Evolutionary conservation across 2,329 filamentous ascomycete species (phyloP), one percentile per base, ranked within the genome.

Genomic region (Aspergillus pseudoglaucus): DNA sequence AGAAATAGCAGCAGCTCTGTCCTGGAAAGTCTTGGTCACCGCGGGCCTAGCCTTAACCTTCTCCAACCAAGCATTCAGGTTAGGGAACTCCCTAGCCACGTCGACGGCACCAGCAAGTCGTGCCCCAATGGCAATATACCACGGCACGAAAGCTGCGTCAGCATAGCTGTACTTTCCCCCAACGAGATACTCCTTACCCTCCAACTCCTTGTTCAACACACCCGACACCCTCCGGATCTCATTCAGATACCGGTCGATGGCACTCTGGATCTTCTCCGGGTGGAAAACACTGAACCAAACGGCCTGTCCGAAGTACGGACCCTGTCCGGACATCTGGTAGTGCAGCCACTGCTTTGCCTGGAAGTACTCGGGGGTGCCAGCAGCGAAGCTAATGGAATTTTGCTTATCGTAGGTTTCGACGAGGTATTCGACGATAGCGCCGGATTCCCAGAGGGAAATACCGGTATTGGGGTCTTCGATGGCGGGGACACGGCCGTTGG

Each of bases 251-350:
- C 75, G 69, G 4, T 74, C 67, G 18, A 70, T 59, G 4, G 72
- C 74, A 14, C 64, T 68, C 0, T 58, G 62, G 17, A 75, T 30
- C 51, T 70, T 70, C 47, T 77, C 73, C 0, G 59, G 59, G 57
- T 76, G 69, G 48, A 67, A 71, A 7, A 45, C 22, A 7, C 41
- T 56, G 58, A 73, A 76, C 73, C 72, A 77, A 23, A 59, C 62
- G 0, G 60, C 61, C 55, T 77, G 74, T 12, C 75, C 75, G 49
- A 67, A 76, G 55, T 76, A 77, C 0, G 74, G 74, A 1, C 73
- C 74, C 52, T 77, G 74, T 6, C 73, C 73, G 2, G 65, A 65
- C 37, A 61, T 60, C 58, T 77, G 73, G 59, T 68, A 75, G 55
- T 66, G 67, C 4, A 76, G 64, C 67, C 70, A 76, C 37, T 74